phyloP scores from a whole-genome alignment of 108 stramenopile genomes.

The Cyclostephanos tholiformis region DNA sequence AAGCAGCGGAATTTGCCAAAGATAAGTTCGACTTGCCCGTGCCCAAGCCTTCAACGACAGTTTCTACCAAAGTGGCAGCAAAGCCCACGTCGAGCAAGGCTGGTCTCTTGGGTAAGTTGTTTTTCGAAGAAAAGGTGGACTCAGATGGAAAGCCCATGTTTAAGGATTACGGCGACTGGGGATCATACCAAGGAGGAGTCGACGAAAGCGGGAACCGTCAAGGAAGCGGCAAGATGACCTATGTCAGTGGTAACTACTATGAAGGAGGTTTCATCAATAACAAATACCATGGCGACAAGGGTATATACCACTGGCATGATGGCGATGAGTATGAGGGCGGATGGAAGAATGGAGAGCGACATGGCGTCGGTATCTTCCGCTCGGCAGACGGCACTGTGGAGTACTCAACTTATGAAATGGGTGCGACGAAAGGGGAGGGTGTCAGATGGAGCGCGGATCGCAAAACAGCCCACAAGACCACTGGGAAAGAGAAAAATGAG shows the following conservation, averaged over 20 bases:
- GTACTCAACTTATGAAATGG: slow-evolving; percentile 20
- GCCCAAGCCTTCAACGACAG: not conserved
- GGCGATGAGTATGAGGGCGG: slow-evolving; percentile 19
- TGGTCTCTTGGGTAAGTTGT: not conserved
- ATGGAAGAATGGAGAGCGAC: slow-evolving; percentile 12
- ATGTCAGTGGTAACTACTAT: slow-evolving; percentile 8
- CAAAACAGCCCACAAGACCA: slow-evolving; percentile 6
- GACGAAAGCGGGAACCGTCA: slow-evolving; percentile 21
- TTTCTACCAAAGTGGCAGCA: not conserved
- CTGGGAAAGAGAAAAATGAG: slow-evolving; percentile 8
- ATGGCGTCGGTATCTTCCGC: slow-evolving; percentile 24
- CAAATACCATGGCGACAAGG: slow-evolving; percentile 22
- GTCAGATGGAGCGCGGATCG: slow-evolving; percentile 30
- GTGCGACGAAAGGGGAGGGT: slow-evolving; percentile 15
- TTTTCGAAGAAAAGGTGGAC: not conserved
- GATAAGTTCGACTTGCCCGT: slow-evolving; percentile 7
- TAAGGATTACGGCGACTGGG: slow-evolving; percentile 34
- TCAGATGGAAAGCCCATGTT: slow-evolving; percentile 14
- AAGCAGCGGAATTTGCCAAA: slow-evolving; percentile 6
- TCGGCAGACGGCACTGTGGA: slow-evolving; percentile 29
- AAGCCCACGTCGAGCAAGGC: not conserved
- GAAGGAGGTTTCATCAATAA: slow-evolving; percentile 8
- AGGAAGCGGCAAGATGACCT: slow-evolving; percentile 23
- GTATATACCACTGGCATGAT: slow-evolving; percentile 20
- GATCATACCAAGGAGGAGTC: slow-evolving; percentile 21